Percentiles rank a stretch among this genome's conserved stretches.
Evolutionary conservation across 352 stramenopile genomes (phyloP).

Genomic region (Pythium insidiosum): DNA sequence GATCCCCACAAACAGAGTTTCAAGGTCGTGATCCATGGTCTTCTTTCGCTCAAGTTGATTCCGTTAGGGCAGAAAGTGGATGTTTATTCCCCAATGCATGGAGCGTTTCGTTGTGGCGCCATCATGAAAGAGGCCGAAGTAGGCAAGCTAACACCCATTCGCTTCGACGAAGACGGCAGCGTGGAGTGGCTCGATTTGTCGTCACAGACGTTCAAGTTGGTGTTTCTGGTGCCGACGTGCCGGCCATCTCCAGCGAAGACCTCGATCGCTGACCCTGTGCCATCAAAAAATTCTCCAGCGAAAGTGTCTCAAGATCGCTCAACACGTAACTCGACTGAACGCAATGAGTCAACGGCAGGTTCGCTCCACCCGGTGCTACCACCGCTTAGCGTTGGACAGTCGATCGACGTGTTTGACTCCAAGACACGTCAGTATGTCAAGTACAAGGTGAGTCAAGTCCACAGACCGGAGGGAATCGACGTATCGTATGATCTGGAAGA

Average conservation of each 20-base stretch:
- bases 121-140: slow-evolving; percentile 33
- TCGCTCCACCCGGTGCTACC: slow-evolving; percentile 1
- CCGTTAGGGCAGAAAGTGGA: slow-evolving; percentile 38
- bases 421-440: slow-evolving; percentile 12
- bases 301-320: too few relatives aligned
- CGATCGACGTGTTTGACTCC: slow-evolving; percentile 10
- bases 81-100: slow-evolving; percentile 46
- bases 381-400: not conserved
- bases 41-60: slow-evolving; percentile 31
- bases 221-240: slow-evolving; percentile 18
- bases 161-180: slow-evolving; percentile 8
- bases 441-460: slow-evolving; percentile 4
- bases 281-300: too few relatives aligned
- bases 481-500: too few relatives aligned
- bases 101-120: slow-evolving; percentile 22
- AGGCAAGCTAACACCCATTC: slow-evolving; percentile 32
- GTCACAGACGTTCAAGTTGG: slow-evolving; percentile 47
- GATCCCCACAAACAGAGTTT: slow-evolving; percentile 22
- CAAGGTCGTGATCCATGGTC: slow-evolving; percentile 47
- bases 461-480: not conserved
- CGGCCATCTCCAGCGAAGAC: not conserved
- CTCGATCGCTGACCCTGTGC: not conserved
- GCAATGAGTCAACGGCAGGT: too few relatives aligned
- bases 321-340: too few relatives aligned
- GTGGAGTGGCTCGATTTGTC: slow-evolving; percentile 52